Base-by-base conservation (phyloP, 176 grass and related monocot genomes). In the Aechmea fasciata region DNA sequence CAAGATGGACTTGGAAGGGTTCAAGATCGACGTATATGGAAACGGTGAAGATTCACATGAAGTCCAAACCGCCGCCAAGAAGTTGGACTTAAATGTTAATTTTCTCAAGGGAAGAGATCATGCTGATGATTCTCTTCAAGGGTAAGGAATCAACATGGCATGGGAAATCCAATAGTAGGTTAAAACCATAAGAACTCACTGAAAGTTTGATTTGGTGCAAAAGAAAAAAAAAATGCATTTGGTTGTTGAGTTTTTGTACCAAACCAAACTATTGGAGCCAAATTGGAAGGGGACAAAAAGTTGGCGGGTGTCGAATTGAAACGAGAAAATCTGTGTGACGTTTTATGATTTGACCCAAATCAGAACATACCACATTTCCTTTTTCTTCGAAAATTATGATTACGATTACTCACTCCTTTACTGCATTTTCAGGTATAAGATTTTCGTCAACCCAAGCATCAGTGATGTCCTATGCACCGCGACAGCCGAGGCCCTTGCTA, bases 381-480 rank as follows among this genome's bases (percentile, higher is more conserved):
- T 59, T 59, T 19, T 59, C 54, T 57, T 59, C 15, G 1, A 18
- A 41, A 59, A 17, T 59, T 59, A 18, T 19, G 54, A 9, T 7
- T 59, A 18, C 14, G 41, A 50, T 72, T 4, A 18, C 57, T 79
- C 7, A 69, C 74, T 62, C 14, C 12, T 62, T 47, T 57, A 78
- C 20, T 73, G 69, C 73, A 63, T 65, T 73, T 74, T 49, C 75
- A 96, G 91, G 72, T 96, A 96, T 33, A 96, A 96, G 71, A 84
- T 96, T 81, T 96, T 96, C 65, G 73, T 96, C 65, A 96, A 96
- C 77, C 88, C 91, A 17, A 91, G 91, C 76, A 71, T 91, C 57
- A 96, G 87, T 71, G 91, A 96, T 77, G 91, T 96, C 20, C 75
- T 96, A 41, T 96, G 91, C 71, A 96, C 88, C 47, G 88, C 91